phyloP scores from a whole-genome alignment of 108 stramenopile species.

The Cylindrotheca closterium region DNA sequence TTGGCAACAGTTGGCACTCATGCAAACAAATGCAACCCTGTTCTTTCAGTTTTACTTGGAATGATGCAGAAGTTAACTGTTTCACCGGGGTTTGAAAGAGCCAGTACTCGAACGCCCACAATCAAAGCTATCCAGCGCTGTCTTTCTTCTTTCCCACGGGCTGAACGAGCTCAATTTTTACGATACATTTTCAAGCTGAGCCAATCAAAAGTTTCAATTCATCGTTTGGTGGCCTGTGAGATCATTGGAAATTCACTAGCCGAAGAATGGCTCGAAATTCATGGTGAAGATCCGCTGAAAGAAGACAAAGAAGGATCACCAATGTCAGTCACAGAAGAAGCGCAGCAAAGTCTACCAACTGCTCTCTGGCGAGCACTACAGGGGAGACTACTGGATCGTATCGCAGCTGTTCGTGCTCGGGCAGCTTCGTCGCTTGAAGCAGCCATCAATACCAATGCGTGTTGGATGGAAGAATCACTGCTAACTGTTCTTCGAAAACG shows the following conservation, averaged over 20 bases:
- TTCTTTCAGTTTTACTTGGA: conserved; percentile 60
- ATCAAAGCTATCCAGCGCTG: conserved; percentile 39
- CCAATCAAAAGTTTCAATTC: conserved; percentile 68
- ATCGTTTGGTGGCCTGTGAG: conserved; percentile 73
- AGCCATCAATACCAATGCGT: conserved; percentile 18
- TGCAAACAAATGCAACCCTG: conserved; percentile 23
- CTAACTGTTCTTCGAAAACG: conserved; percentile 48
- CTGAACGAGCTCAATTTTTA: conserved; percentile 56
- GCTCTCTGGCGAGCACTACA: conserved; percentile 56
- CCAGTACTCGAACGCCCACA: conserved; percentile 45
- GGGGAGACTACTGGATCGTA: conserved; percentile 63
- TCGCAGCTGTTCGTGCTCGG: conserved; percentile 70
- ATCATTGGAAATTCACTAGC: conserved; percentile 55
- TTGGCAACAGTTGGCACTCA: background rate
- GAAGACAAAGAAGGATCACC: conserved; percentile 4
- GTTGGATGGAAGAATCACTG: conserved; percentile 34
- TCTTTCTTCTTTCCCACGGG: conserved; percentile 41
- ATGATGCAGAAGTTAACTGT: conserved; percentile 76
- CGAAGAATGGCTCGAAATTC: conserved; percentile 50
- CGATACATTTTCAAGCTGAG: conserved; percentile 59
- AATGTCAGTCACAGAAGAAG: background rate
- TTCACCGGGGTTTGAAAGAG: conserved; percentile 57
- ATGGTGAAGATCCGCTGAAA: conserved; percentile 21
- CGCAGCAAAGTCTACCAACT: conserved; percentile 22
- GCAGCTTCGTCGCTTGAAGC: conserved; percentile 60